Percentiles rank a stretch among this genome's conserved stretches.
Conservation (phyloP, 768 basidiomycete species). For the Psilocybe azurescens region DNA sequence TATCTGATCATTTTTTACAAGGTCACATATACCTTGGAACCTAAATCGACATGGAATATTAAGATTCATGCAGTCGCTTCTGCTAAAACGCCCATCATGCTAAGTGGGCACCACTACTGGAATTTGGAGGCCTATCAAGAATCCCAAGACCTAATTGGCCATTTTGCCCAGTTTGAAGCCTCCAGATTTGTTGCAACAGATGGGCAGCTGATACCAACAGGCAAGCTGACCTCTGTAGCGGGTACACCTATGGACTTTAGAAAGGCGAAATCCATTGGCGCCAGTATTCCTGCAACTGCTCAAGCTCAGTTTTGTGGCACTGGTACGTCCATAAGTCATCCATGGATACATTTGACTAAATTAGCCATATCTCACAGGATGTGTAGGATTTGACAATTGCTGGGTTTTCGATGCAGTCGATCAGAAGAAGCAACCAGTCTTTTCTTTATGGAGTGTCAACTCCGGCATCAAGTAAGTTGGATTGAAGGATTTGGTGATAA, state of each 20-base stretch:
- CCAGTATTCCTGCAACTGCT: constrained; percentile 40
- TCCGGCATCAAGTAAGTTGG: constrained; percentile 47
- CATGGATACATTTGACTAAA: neutral
- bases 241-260: constrained; percentile 50
- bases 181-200: constrained; percentile 46
- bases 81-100: constrained; percentile 48
- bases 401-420: constrained; percentile 47
- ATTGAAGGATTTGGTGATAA: neutral
- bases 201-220: constrained; percentile 45
- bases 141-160: constrained; percentile 41
- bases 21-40: constrained; percentile 41
- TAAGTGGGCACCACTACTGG: constrained; percentile 49
- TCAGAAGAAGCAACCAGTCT: constrained; percentile 30
- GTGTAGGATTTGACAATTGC: constrained; percentile 52
- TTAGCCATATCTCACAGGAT: constrained; percentile 30
- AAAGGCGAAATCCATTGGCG: constrained; percentile 43
- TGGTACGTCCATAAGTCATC: constrained; percentile 24
- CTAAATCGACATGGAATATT: constrained; percentile 42
- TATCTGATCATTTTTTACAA: constrained; percentile 8
- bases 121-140: constrained; percentile 51
- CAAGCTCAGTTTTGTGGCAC: constrained; percentile 42
- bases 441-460: constrained; percentile 49
- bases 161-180: constrained; percentile 40
- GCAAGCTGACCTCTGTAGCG: constrained; percentile 37
- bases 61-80: constrained; percentile 41